These are phyloP conservation scores for Megacollybia marginata DNA, from an alignment of 768 basidiomycete species.

Conservation along the genomic window DNA sequence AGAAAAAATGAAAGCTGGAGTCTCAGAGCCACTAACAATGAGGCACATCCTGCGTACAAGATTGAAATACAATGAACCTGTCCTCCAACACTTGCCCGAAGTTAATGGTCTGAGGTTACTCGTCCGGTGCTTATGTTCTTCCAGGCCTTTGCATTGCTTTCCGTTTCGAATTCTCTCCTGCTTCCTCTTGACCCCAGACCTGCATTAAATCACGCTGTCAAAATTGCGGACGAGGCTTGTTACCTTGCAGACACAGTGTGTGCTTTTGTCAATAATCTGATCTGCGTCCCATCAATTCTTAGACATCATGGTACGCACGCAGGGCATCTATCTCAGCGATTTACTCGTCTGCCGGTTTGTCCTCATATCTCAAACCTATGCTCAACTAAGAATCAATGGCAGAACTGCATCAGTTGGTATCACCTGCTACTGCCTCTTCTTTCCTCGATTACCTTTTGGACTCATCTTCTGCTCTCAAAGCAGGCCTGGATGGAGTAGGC, in stretches of 20 bases:
- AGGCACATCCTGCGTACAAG: constrained; percentile 48
- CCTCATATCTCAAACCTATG: not conserved
- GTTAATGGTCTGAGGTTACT: constrained; percentile 23
- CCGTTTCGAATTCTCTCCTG: constrained; percentile 34
- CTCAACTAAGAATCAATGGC: not conserved
- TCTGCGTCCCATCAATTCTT: not conserved
- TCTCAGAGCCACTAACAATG: constrained; percentile 22
- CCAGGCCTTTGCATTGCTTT: constrained; percentile 69
- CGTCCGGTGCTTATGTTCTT: no score
- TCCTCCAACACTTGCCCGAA: constrained; percentile 58
- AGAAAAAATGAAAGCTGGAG: constrained; percentile 30
- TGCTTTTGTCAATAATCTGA: no score
- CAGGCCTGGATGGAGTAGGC: constrained; percentile 42
- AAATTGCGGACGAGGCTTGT: constrained; percentile 69
- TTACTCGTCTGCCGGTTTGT: constrained; percentile 64
- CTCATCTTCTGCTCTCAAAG: constrained; percentile 35
- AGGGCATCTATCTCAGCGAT: constrained; percentile 58
- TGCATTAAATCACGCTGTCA: constrained; percentile 50
- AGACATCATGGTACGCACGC: constrained; percentile 71
- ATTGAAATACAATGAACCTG: constrained; percentile 61
- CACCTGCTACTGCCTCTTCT: constrained; percentile 54
- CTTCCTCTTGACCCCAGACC: constrained; percentile 54
- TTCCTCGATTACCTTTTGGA: constrained; percentile 65
- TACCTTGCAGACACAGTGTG: constrained; percentile 35
- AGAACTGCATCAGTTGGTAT: constrained; percentile 81